These are phyloP conservation scores for Limonium bicolor DNA, from an alignment of 148 eudicot species.

Conservation along the genomic window DNA sequence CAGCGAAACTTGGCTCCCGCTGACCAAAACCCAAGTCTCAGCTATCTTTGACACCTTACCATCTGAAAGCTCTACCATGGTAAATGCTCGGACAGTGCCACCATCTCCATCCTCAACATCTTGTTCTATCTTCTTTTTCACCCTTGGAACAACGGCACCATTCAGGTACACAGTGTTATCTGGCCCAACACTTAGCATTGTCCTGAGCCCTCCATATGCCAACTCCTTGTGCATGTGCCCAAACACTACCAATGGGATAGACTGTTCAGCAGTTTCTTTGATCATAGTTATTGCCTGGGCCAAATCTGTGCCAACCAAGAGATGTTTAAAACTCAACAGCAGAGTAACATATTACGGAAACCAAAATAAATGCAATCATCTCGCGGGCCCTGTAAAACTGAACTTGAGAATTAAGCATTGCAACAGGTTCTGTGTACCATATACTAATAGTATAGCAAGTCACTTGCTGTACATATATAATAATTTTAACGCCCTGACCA, in stretches of 20 bases:
- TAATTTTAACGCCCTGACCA: no score
- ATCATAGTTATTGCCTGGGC: constrained; percentile 45
- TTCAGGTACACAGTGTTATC: constrained; percentile 64
- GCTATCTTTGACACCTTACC: constrained; percentile 40
- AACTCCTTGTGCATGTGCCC: constrained; percentile 93
- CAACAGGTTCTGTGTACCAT: no score
- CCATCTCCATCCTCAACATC: constrained; percentile 5
- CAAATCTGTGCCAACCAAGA: constrained; percentile 39
- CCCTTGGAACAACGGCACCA: constrained; percentile 82
- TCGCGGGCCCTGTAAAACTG: no score
- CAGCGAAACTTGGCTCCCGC: constrained; percentile 18
- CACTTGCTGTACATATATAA: no score
- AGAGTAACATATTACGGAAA: background rate
- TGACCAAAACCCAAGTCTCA: constrained; percentile 75
- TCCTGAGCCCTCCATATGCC: constrained; percentile 48
- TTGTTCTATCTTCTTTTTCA: constrained; percentile 15
- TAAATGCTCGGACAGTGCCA: constrained; percentile 37
- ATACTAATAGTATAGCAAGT: no score
- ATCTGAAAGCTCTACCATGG: constrained; percentile 39
- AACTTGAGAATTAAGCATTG: no score
- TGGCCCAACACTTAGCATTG: constrained; percentile 53
- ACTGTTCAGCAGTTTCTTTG: constrained; percentile 32
- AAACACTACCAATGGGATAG: constrained; percentile 68
- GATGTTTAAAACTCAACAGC: background rate
- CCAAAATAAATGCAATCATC: background rate